Evolutionary conservation across 2,329 filamentous ascomycete genomes (phyloP), one percentile per base, ranked within the genome.

Genomic region (Neopestalotiopsis sp.): DNA sequence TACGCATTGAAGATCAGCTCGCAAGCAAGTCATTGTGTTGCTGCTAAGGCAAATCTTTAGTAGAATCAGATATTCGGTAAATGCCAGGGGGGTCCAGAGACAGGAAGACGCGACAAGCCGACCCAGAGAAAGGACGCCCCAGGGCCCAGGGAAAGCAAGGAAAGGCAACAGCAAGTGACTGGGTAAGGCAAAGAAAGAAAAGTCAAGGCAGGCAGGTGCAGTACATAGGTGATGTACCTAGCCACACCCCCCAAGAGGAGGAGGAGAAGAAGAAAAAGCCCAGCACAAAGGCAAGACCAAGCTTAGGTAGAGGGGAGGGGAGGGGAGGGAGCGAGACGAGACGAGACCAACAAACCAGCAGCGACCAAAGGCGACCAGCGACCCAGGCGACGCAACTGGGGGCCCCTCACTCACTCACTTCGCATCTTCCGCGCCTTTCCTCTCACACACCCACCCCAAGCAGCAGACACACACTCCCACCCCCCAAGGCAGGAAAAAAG

Each of bases 401-500:
- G 20, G 45, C 45, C 45, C 45, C 45, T 52, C 45, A 20, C 45
- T 20, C 45, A 52, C 3, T 52, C 24, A 28, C 24, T 28, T 28
- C 24, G 4, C 24, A 28, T 28, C 45, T 52, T 52, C 45, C 45
- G 45, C 20, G 24, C 4, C 24, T 20, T 52, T 52, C 45, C 45
- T 24, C n/a, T 52, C 3, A 17, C 45, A 52, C 45, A 52, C 45
- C 45, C 45, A 52, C 45, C 45, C 45, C 45, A 20, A 52, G 45
- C 45, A 52, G 45, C 45, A 52, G 45, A 52, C 45, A 52, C 45
- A 52, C 45, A 52, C 45, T 52, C 45, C 45, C 45, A 52, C 45
- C 45, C 45, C 45, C 45, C 17, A n/a, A 52, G 34, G 45, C 45
- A 52, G n/a, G 45, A 17, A 17, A 17, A 17, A 17, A 52, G 34